These are phyloP conservation scores for Linum trigynum DNA, from an alignment of 345 rosid species.

Conservation along the genomic window DNA sequence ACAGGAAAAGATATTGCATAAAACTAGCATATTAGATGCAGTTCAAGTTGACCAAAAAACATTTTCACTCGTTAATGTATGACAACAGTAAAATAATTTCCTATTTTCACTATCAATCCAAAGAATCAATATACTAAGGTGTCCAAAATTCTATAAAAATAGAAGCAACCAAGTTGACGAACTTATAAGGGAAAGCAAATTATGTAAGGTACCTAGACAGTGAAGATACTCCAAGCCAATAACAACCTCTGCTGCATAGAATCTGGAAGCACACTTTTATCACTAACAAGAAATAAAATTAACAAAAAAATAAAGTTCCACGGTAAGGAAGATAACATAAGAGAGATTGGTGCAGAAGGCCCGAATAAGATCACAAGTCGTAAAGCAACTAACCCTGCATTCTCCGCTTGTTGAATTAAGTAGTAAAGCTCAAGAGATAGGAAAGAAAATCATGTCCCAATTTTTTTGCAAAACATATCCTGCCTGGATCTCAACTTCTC, in stretches of 20 bases:
- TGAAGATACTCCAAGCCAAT: slow-evolving; percentile 90
- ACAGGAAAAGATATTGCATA: no score
- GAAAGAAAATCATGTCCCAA: neutral
- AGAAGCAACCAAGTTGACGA: neutral
- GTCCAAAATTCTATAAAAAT: neutral
- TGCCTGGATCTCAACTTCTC: neutral
- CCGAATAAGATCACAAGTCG: neutral
- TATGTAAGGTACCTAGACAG: slow-evolving; percentile 59
- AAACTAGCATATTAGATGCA: no score
- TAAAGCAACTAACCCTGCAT: neutral
- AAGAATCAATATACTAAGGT: neutral
- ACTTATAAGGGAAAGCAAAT: slow-evolving; percentile 2
- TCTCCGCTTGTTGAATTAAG: neutral
- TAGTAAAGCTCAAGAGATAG: neutral
- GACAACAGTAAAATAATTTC: neutral
- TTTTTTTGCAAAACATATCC: neutral
- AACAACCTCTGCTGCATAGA: slow-evolving; percentile 87
- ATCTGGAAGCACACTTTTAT: slow-evolving; percentile 37
- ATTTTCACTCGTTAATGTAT: no score
- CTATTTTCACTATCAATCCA: neutral
- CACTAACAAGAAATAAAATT: neutral
- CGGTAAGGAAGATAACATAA: neutral
- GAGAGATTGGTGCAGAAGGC: neutral
- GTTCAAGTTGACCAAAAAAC: no score
- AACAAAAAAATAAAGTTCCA: neutral